Percentiles rank a stretch among this genome's conserved stretches.
Conservation (phyloP, 2,329 filamentous ascomycete species). For the Cordyceps tenuipes region DNA sequence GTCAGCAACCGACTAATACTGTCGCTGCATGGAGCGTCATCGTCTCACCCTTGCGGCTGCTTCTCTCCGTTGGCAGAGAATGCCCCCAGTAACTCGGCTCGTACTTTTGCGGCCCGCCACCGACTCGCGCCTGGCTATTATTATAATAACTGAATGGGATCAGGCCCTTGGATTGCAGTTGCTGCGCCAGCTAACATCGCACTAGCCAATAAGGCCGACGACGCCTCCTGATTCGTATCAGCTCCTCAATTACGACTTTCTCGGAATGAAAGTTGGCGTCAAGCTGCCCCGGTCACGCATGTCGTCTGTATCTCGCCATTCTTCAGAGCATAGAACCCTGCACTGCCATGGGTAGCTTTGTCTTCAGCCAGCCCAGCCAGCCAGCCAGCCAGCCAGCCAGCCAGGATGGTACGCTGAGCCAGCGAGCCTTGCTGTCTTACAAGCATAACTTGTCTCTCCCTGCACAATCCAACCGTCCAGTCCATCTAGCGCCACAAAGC, state of each 20-base stretch:
- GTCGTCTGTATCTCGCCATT: too few species aligned
- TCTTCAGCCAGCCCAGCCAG: neutral
- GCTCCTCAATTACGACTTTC: too few species aligned
- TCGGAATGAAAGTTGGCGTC: too few species aligned
- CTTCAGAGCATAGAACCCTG: too few species aligned
- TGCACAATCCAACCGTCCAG: neutral
- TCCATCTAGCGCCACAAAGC: neutral
- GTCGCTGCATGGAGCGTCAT: neutral
- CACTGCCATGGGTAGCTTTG: neutral
- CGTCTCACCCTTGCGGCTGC: neutral
- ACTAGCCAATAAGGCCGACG: too few species aligned
- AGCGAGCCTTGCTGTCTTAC: neutral
- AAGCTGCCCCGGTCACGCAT: too few species aligned
- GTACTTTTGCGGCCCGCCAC: neutral
- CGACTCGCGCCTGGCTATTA: neutral
- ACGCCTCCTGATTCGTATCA: too few species aligned
- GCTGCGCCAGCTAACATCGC: too few species aligned
- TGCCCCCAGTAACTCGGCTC: neutral
- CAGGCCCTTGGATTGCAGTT: too few species aligned
- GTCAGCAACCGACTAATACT: slow-evolving; percentile 1
- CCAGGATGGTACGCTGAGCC: neutral
- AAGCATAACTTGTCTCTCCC: neutral
- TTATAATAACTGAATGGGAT: too few species aligned
- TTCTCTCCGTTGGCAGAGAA: neutral
- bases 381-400: neutral